Evolutionary conservation across 306 rosid genomes (phyloP), one percentile per base, ranked within the genome.

Genomic region (Trifolium repens): DNA sequence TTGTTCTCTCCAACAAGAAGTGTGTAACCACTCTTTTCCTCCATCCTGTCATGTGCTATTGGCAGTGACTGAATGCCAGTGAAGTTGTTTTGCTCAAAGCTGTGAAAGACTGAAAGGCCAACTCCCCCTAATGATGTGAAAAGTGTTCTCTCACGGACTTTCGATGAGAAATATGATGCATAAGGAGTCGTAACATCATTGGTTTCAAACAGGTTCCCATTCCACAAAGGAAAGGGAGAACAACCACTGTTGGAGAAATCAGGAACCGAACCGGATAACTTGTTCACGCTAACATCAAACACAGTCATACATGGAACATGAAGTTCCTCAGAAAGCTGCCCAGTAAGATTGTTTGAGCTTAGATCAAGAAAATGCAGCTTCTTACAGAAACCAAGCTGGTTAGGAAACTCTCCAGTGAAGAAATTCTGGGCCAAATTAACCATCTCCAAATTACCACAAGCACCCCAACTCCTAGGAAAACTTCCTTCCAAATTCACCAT

Each of bases 231-330:
- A 69, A 62, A 68, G 4, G 88, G 44, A 49, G 79, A 26, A 74
- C 97, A 88, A 8, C 63, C 14, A 44, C 16, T 30, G 64, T 68
- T 60, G 19, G 64, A 44, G 72, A 85, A 89, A 24, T 42, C 78
- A 46, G 97, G 96, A 78, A 93, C 75, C n/a, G 84, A 66, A 44
- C 98, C 98, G 17, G 85, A 80, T 50, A 93, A 80, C 43, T 67
- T 4, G 69, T 93, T 93, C 54, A 76, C 87, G 24, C 98, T 91
- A 78, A 93, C 80, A 84, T 93, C 97, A 86, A 91, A 87, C 85
- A 87, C 68, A 35, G 83, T 78, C 97, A 91, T 91, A 57, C 96
- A 91, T 0, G 96, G 94, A 81, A 87, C 92, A 13, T 27, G 81
- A 73, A 93, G 91, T 22, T 80, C 85, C 10, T 73, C 60, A 63